Conservation (phyloP, 2,329 filamentous ascomycete species). For the Botryotinia convoluta region DNA sequence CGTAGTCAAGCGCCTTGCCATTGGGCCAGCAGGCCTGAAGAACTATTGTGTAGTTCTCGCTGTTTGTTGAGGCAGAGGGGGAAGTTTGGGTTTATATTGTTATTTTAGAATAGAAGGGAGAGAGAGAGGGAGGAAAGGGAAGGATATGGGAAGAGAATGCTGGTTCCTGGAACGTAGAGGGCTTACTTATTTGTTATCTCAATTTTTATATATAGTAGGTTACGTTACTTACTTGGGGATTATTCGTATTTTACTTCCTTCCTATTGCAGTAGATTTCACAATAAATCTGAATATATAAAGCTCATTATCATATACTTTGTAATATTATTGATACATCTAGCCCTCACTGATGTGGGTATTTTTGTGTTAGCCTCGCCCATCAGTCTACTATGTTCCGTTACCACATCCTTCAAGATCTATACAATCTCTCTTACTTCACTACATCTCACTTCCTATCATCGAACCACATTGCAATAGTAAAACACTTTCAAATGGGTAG, state of each 20-base stretch:
- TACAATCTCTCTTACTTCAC: background rate
- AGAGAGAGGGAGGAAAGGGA: background rate
- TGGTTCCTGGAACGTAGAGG: background rate
- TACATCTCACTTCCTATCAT: background rate
- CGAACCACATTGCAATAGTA: background rate
- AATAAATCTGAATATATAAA: background rate
- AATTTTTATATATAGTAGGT: background rate
- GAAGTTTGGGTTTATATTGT: background rate
- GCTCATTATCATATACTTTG: background rate
- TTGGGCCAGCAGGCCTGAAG: conserved; percentile 41
- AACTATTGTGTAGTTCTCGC: background rate
- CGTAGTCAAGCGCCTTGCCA: conserved; percentile 51
- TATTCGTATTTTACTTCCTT: background rate
- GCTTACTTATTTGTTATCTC: background rate
- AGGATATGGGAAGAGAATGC: fast-evolving
- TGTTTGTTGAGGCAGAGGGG: fast-evolving
- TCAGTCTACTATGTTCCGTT: background rate
- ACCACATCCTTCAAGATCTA: background rate
- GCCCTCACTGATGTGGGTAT: too few species aligned
- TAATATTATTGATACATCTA: background rate
- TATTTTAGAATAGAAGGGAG: fast-evolving
- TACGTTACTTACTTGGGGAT: background rate
- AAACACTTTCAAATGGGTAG: background rate
- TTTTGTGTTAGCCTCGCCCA: background rate
- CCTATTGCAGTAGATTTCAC: fast-evolving